Evolutionary conservation across 768 basidiomycete genomes (phyloP).

Genomic region (Tubosaeta sp.): DNA sequence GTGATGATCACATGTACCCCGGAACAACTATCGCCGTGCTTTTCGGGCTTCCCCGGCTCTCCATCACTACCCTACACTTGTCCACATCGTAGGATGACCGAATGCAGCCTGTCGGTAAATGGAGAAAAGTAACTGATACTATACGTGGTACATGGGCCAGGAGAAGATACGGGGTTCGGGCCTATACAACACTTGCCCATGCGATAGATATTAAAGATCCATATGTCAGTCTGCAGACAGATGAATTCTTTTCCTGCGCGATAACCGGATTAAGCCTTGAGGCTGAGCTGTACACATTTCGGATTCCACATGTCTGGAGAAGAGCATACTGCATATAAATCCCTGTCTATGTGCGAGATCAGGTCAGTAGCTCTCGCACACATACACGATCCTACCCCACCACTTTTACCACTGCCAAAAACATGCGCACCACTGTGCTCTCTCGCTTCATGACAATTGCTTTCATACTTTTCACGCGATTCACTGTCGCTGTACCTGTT

Average conservation of each 20-base stretch:
- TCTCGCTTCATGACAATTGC: not conserved
- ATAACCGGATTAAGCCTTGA: not conserved
- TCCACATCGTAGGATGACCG: not conserved
- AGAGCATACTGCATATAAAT: not conserved
- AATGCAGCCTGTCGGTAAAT: too few species aligned
- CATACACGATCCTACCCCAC: not conserved
- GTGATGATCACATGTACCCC: too few species aligned
- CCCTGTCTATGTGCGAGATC: not conserved
- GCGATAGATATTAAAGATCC: not conserved
- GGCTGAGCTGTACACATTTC: not conserved
- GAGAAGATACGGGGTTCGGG: too few species aligned
- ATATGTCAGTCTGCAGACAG: not conserved
- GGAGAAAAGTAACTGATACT: too few species aligned
- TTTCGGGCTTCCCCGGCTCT: too few species aligned
- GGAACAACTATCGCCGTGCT: too few species aligned
- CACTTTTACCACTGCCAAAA: not conserved
- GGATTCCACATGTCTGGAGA: not conserved
- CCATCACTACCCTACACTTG: too few species aligned
- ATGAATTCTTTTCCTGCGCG: not conserved
- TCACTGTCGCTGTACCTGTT: not conserved
- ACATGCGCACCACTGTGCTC: not conserved
- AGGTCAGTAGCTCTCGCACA: not conserved
- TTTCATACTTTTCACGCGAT: not conserved
- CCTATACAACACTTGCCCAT: not conserved
- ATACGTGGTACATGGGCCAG: too few species aligned